Percentiles rank a stretch among this genome's conserved stretches.
These are phyloP conservation scores for Persicaria maculosa DNA, from an alignment of 148 eudicot species.

Conservation along the genomic window DNA sequence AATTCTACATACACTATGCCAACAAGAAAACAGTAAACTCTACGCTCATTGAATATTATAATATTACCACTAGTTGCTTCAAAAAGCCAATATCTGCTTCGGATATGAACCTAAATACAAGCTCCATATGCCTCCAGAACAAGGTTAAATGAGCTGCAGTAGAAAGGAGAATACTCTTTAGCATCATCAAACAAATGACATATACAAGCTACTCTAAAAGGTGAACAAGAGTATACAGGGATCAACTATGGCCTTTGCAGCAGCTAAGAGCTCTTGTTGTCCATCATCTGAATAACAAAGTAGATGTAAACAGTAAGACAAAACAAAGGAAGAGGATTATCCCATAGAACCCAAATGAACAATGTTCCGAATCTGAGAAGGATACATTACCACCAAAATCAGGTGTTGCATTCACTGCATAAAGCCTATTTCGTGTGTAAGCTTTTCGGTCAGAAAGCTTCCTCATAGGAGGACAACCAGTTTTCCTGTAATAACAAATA, in stretches of 20 bases:
- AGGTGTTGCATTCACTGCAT: constrained; percentile 32
- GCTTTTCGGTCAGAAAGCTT: constrained; percentile 60
- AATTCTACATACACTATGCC: not conserved
- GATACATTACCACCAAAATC: constrained; percentile 47
- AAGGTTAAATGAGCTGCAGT: constrained; percentile 47
- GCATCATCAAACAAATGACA: not conserved
- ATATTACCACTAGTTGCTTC: constrained; percentile 41
- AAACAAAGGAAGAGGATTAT: constrained; percentile 1
- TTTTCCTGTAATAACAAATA: constrained; percentile 35
- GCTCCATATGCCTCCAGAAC: constrained; percentile 68
- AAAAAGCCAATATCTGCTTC: constrained; percentile 41
- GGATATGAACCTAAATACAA: constrained; percentile 44
- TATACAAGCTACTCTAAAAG: not conserved
- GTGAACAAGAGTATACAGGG: constrained; percentile 27
- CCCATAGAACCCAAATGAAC: not conserved
- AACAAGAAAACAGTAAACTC: not conserved
- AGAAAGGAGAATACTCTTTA: not conserved
- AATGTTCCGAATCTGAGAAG: not conserved
- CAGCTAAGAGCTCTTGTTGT: constrained; percentile 59
- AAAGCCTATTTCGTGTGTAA: constrained; percentile 47
- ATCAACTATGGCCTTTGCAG: constrained; percentile 44
- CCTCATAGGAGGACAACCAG: constrained; percentile 48
- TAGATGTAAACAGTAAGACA: not conserved
- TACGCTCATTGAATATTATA: not conserved
- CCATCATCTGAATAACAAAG: constrained; percentile 47